Evolutionary conservation across 1,139 yeast species (phyloP), one percentile per base, ranked within the genome.

Genomic region (Yamadazyma epiphylla): DNA sequence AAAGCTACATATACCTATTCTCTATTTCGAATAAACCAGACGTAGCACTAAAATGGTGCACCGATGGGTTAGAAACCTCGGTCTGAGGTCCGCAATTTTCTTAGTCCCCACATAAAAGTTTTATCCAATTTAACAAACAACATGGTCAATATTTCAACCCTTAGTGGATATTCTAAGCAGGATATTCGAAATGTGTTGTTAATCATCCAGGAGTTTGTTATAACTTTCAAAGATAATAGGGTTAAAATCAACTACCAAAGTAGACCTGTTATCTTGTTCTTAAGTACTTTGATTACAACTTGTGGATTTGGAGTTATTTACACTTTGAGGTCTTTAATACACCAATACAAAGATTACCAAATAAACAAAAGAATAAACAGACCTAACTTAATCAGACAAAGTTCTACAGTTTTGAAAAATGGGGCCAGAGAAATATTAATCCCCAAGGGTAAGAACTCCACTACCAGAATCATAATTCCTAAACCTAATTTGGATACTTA

Each of bases 401-500:
- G 67, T 12, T 62, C 70, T 4, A 59, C 72, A 25, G 41, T 60
- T 22, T 47, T 76, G 41, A 69, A 66, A 36, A 74, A 76, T 42
- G 83, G 83, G 2, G 65, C 69, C 14, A 62, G 83, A 33, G 72
- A 70, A 32, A 66, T 76, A 22, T 62, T 59, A 31, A 70, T 77
- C n/a, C 80, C 81, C 4, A 72, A 68, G 47, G 69, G 71, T 12
- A 64, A 63, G 33, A 55, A 53, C 34, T 46, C 55, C 16, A 52
- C 71, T 13, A 49, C 69, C 2, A 56, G 76, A 25, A 73, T 81
- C 22, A 67, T 69, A 21, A 70, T 82, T 11, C 72, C 77, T n/a
- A 75, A 76, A 23, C 76, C 83, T 3, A 71, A 73, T 42, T 51
- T 60, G 38, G 83, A 76, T 45, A 70, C 64, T 36, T 80, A 78